These are phyloP conservation scores for Ganoderma boninense DNA, from an alignment of 1,284 basidiomycete species.

Conservation along the genomic window DNA sequence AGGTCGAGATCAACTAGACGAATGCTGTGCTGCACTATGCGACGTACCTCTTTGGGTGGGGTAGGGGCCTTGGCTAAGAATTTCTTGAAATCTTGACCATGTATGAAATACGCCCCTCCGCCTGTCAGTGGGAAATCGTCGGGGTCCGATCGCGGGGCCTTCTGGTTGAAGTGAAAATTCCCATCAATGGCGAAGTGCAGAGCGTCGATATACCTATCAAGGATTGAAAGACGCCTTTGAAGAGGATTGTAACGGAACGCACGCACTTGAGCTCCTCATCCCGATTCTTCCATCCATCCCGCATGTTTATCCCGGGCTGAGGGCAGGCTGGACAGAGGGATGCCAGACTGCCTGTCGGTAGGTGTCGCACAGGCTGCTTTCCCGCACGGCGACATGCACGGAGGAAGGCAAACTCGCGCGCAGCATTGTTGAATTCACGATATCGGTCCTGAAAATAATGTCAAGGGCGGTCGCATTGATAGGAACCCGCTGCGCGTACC, in stretches of 20 bases:
- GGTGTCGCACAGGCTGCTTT: too few relatives aligned
- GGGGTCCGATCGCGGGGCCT: conserved; percentile 12
- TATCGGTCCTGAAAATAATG: too few relatives aligned
- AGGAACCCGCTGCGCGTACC: too few relatives aligned
- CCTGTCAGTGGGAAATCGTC: conserved; percentile 13
- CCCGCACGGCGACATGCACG: too few relatives aligned
- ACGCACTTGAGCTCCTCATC: neutral
- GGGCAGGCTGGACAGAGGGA: conserved; percentile 1
- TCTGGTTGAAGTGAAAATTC: conserved; percentile 24
- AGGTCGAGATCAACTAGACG: too few relatives aligned
- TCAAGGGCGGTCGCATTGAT: too few relatives aligned
- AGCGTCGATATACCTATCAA: conserved; percentile 20
- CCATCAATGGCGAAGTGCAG: conserved; percentile 20
- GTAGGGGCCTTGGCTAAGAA: neutral
- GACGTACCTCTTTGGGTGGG: conserved; percentile 6
- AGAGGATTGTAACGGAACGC: neutral
- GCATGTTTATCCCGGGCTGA: neutral
- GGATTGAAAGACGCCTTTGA: conserved; percentile 16
- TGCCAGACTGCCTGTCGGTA: too few relatives aligned
- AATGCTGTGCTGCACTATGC: too few relatives aligned
- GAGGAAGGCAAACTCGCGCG: too few relatives aligned
- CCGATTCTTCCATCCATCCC: neutral
- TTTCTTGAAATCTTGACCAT: conserved; percentile 16
- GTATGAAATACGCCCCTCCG: conserved; percentile 17
- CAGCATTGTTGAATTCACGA: too few relatives aligned